Evolutionary conservation across 768 basidiomycete genomes (phyloP), one percentile per base, ranked within the genome.

Genomic region (Rhodotorula kratochvilovae): DNA sequence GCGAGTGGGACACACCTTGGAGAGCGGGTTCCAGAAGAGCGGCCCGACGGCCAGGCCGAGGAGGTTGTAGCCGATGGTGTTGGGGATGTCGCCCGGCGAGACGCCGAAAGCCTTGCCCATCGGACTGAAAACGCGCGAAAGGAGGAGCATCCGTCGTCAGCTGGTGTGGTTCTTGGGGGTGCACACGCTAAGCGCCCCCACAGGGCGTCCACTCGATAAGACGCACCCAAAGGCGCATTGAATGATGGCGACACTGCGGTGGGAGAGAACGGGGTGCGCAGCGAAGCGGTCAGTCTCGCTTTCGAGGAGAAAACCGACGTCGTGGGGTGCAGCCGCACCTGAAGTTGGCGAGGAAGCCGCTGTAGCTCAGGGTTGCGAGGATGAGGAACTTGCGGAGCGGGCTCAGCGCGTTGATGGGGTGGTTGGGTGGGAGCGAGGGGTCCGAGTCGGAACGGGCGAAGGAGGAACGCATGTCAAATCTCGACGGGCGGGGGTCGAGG

Each of bases 31-130:
- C 71, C 73, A 77, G 61, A 77, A 67, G 5, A 77, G 39, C 2
- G 77, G 77, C 2, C 77, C 77, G 35, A 77, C 72, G 12, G 75
- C 77, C 36, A 77, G 54, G 29, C 77, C 77, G n/a, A 77, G 71
- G 17, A 77, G 61, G 36, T 67, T 63, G 61, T 72, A 73, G n/a
- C 75, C 70, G 45, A 76, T 76, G 2, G 76, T 58, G 46, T 77
- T 70, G 25, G 76, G 60, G 43, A 61, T 61, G 39, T 43, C 31
- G 29, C 60, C 60, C 10, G 73, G 63, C 36, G 69, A 53, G 6
- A 75, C 71, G 23, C 62, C 67, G 43, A 71, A 74, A 33, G 71
- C 66, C 15, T 46, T 53, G 31, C 71, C 74, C 60, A 70, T 66
- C 3, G 54, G 58, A 8, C 50, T 51, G 50, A 12, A n/a, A 21